Base-by-base conservation (phyloP, 75 land plant genomes). In the Gnetum montanum region DNA sequence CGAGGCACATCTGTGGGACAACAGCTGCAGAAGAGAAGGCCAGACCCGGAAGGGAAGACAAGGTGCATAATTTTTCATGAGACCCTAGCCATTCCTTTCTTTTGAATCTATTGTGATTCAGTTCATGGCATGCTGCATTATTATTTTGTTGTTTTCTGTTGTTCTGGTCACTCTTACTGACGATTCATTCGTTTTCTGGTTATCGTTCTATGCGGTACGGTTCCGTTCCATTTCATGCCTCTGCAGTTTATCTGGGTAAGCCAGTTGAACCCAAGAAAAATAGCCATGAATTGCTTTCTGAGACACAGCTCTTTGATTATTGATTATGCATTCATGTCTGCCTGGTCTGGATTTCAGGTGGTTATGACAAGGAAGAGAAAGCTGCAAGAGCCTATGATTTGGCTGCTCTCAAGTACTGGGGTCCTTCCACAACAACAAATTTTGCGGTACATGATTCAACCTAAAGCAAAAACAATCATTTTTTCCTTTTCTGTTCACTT, bases 331-430 rank as follows among this genome's bases (percentile, higher is more conserved):
- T n/a, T n/a, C n/a, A n/a, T n/a, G n/a, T n/a, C n/a, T n/a, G 3
- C 3, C 16, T 2, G 19, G 55, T 3, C 34, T 1, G 41, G 50
- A 19, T 2, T 29, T 1, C 54, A 91, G 97, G 97, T 46, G 97
- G 97, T 0, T 91, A 88, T 78, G 97, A 91, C 47, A 91, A 91
- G 58, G 97, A 91, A 72, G 97, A 91, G 27, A 92, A 92, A 70
- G 97, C 97, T 30, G 97, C 97, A 20, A 65, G 90, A 65, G 82
- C 94, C 6, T 92, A 92, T 62, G 97, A 92, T 81, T 77, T 92
- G 56, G 97, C 97, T 57, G 94, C 97, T 41, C 74, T 91, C 47
- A 91, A 91, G 49, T 91, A 91, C 28, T 91, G 97, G 97, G 97
- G 97, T 6, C 61, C 97, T 33, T 75, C 85, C 15, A 88, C 94